These are phyloP conservation scores for Zostera marina DNA, from an alignment of 116 monocot genomes.

Conservation along the genomic window DNA sequence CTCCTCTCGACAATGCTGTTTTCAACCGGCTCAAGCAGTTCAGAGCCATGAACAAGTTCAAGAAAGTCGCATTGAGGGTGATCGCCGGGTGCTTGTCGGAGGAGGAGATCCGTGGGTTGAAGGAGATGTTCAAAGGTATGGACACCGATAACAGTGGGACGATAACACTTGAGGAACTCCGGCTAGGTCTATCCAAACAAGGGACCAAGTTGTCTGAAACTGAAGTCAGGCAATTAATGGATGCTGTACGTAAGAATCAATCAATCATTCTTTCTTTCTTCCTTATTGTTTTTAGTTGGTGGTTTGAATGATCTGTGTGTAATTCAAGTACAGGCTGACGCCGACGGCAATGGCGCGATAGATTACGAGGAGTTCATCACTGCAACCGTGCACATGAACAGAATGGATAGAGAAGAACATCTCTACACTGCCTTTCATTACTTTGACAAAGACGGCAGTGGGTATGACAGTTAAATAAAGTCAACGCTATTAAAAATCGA, in stretches of 20 bases:
- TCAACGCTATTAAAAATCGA: too few species aligned
- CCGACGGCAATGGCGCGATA: conserved; percentile 82
- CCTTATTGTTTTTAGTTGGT: neutral
- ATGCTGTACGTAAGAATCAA: conserved; percentile 42
- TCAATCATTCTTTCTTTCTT: too few species aligned
- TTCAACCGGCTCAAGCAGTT: conserved; percentile 71
- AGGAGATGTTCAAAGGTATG: conserved; percentile 86
- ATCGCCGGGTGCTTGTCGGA: conserved; percentile 86
- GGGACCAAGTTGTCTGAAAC: conserved; percentile 66
- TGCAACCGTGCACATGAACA: conserved; percentile 82
- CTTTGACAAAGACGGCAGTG: conserved; percentile 86
- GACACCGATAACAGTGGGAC: conserved; percentile 81
- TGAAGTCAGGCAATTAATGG: conserved; percentile 74
- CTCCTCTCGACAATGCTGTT: conserved; percentile 74
- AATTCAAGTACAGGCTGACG: conserved; percentile 51
- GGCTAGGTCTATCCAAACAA: conserved; percentile 54
- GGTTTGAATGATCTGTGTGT: neutral
- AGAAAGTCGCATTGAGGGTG: conserved; percentile 87
- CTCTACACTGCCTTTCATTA: conserved; percentile 79
- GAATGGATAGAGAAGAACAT: conserved; percentile 92
- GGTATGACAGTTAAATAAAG: conserved; percentile 16
- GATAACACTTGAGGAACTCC: conserved; percentile 77
- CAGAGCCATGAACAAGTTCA: conserved; percentile 84
- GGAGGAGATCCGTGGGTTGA: conserved; percentile 75
- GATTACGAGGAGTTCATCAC: conserved; percentile 95